Evolutionary conservation across 140 eudicot genomes (phyloP).

Genomic region (Oenanthe javanica): DNA sequence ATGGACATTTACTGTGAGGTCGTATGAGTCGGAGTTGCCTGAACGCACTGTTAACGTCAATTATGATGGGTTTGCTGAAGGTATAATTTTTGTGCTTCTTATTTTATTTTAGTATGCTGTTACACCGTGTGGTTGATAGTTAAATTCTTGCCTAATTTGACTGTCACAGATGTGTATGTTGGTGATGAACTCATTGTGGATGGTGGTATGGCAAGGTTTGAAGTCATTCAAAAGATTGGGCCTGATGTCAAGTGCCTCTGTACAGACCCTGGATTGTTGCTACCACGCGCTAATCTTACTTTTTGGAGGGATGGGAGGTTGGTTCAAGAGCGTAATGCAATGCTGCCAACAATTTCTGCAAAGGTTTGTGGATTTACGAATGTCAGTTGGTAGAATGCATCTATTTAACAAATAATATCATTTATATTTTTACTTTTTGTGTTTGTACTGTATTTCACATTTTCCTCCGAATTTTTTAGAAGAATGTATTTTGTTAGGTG

Average conservation of each 20-base stretch:
- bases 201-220: constrained; percentile 99
- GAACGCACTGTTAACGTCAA: constrained; percentile 65
- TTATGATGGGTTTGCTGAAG: constrained; percentile 97
- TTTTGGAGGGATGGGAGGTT: constrained; percentile 88
- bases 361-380: constrained; percentile 47
- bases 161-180: constrained; percentile 64
- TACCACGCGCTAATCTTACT: constrained; percentile 91
- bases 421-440: background rate
- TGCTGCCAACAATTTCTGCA: constrained; percentile 92
- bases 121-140: too few species aligned
- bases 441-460: background rate
- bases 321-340: constrained; percentile 80
- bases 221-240: constrained; percentile 89
- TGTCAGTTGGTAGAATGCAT: background rate
- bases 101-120: background rate
- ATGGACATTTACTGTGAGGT: constrained; percentile 85
- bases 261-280: constrained; percentile 89
- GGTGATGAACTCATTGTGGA: constrained; percentile 98
- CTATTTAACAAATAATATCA: background rate
- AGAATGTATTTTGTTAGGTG: background rate
- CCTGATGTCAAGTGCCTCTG: constrained; percentile 94
- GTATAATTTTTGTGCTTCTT: constrained; percentile 18
- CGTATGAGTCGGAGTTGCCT: constrained; percentile 60
- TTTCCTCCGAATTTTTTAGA: background rate
- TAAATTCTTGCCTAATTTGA: background rate